A percentile compares a stretch with the other conserved stretches of the same genome.
Evolutionary conservation across 306 rosid genomes (phyloP).

Genomic region (Casuarina equisetifolia): DNA sequence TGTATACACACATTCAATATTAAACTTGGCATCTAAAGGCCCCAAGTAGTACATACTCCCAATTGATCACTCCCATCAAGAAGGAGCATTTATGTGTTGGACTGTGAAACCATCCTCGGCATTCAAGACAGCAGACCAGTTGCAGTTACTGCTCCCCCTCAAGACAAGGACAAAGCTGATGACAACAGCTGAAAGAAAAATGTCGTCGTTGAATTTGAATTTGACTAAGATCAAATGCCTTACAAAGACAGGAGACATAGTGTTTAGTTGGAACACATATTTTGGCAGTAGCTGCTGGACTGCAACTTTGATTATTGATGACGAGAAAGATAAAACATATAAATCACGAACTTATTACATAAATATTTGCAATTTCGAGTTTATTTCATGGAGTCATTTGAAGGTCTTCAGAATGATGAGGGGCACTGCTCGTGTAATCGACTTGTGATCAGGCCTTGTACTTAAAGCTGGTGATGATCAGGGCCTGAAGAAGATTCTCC

Average conservation of each 20-base stretch:
- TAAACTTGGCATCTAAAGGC: no score
- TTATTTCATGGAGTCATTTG: no score
- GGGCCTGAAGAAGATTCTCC: constrained; percentile 21
- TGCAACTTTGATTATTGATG: neutral
- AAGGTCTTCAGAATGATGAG: neutral
- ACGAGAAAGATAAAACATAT: neutral
- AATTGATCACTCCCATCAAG: no score
- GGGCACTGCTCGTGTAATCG: neutral
- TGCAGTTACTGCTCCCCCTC: no score
- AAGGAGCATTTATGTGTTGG: no score
- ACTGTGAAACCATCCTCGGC: no score
- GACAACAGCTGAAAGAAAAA: no score
- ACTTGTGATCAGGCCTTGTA: constrained; percentile 28
- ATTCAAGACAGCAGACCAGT: no score
- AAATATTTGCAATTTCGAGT: neutral
- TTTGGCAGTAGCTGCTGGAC: neutral
- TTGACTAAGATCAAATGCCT: neutral
- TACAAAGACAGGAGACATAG: neutral
- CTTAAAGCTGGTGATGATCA: constrained; percentile 27
- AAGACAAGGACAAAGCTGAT: no score
- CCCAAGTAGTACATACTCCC: no score
- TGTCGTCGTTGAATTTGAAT: neutral
- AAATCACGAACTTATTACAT: neutral
- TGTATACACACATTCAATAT: no score
- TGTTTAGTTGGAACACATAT: neutral